Conservation (phyloP, 805 yeast genomes). For the Monosporozyma aquatica region DNA sequence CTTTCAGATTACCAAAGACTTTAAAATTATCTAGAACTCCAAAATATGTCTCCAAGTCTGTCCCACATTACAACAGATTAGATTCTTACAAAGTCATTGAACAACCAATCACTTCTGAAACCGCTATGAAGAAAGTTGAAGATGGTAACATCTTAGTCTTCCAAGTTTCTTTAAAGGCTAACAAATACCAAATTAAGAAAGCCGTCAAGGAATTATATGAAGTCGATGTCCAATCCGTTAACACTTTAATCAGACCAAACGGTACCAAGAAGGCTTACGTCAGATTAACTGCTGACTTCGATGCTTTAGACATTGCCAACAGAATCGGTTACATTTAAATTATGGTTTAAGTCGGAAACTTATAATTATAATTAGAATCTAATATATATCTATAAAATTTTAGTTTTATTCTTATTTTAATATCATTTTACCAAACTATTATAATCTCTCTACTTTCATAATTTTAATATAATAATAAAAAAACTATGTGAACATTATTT, state of each 20-base stretch:
- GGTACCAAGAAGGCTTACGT: constrained; percentile 99
- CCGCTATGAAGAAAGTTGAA: constrained; percentile 99
- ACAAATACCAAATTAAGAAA: constrained; percentile 96
- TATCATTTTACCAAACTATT: too few species aligned
- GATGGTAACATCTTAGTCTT: constrained; percentile 98
- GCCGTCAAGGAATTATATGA: constrained; percentile 98
- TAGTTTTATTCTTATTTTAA: background rate
- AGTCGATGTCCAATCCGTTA: constrained; percentile 87
- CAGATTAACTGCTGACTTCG: constrained; percentile 97
- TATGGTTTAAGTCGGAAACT: too few species aligned
- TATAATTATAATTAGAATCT: constrained; percentile 34
- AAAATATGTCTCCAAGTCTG: constrained; percentile 89
- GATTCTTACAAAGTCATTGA: constrained; percentile 92
- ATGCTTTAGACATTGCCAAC: constrained; percentile 99
- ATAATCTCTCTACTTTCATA: background rate
- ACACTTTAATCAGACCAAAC: constrained; percentile 97
- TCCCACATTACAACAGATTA: constrained; percentile 94
- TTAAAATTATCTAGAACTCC: constrained; percentile 89
- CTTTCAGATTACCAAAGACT: constrained; percentile 97
- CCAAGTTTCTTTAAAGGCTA: constrained; percentile 94
- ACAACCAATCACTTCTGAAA: constrained; percentile 94
- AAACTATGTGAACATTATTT: too few species aligned
- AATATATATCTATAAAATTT: too few species aligned
- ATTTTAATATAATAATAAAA: too few species aligned
- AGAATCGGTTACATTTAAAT: constrained; percentile 99